These are phyloP conservation scores for Volutella citrinella DNA, from an alignment of 2,329 filamentous ascomycete species.

Conservation along the genomic window DNA sequence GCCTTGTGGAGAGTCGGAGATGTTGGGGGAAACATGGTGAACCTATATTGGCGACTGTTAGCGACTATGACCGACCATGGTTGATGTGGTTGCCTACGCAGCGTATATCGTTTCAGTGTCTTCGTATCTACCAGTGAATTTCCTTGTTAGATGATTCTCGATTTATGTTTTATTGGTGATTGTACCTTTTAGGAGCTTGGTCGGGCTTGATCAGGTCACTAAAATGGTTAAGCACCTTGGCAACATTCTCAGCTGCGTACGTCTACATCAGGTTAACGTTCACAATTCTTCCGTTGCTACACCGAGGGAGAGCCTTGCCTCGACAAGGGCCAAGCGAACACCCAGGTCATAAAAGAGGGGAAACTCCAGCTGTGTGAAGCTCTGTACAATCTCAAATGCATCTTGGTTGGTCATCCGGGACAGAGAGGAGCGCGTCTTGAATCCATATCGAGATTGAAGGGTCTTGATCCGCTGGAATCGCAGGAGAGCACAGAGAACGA, in stretches of 20 bases:
- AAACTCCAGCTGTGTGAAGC: slow-evolving; percentile 33
- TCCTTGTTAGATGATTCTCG: neutral
- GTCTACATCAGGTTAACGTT: slow-evolving; percentile 28
- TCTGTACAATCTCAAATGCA: slow-evolving; percentile 42
- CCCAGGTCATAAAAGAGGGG: slow-evolving; percentile 35
- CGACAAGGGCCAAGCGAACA: slow-evolving; percentile 39
- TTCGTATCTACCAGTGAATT: slow-evolving; percentile 32
- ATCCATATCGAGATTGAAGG: slow-evolving; percentile 29
- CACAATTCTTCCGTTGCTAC: neutral
- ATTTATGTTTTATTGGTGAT: neutral
- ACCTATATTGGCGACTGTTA: slow-evolving; percentile 24
- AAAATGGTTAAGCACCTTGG: slow-evolving; percentile 32
- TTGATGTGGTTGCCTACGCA: slow-evolving; percentile 24
- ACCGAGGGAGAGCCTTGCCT: slow-evolving; percentile 21
- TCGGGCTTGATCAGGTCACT: slow-evolving; percentile 32
- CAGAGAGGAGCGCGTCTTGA: slow-evolving; percentile 33
- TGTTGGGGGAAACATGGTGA: slow-evolving; percentile 25
- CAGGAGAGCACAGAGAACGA: slow-evolving; percentile 31
- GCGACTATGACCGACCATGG: neutral
- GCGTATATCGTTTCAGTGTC: slow-evolving; percentile 37
- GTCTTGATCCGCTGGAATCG: slow-evolving; percentile 34
- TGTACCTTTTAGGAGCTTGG: slow-evolving; percentile 35
- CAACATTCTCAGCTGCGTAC: slow-evolving; percentile 37
- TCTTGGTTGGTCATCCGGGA: slow-evolving; percentile 41
- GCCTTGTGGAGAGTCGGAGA: slow-evolving; percentile 31